phyloP scores from a whole-genome alignment of 1,284 basidiomycete species.

The Fistulinella cinereoalba region DNA sequence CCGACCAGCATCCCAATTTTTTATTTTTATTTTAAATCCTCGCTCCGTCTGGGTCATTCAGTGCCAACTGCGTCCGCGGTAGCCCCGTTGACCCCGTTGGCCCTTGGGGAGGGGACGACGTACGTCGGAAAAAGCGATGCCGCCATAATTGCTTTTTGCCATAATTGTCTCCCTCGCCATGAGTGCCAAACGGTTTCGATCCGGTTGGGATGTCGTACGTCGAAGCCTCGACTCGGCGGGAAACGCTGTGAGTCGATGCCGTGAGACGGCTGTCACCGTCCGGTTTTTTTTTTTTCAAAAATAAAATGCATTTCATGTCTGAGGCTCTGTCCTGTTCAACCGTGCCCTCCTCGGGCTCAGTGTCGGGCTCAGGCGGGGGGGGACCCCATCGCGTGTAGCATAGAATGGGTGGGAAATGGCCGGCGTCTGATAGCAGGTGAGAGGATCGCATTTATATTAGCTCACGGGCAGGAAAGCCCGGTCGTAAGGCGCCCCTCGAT shows the following conservation, averaged over 20 bases:
- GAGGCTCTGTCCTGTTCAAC: too few relatives aligned
- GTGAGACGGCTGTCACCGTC: conserved; percentile 12
- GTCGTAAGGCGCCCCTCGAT: conserved; percentile 2
- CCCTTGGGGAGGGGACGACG: too few relatives aligned
- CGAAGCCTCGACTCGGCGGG: conserved; percentile 2
- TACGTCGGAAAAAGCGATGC: too few relatives aligned
- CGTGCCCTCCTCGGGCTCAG: not conserved
- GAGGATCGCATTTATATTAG: conserved; percentile 3
- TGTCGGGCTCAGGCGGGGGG: too few relatives aligned
- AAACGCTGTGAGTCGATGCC: conserved; percentile 12
- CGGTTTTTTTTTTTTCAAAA: not conserved
- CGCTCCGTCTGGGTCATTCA: too few relatives aligned
- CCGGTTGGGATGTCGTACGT: not conserved
- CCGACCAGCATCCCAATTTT: too few relatives aligned
- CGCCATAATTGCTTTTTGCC: conserved; percentile 25
- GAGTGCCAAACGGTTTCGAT: conserved; percentile 12
- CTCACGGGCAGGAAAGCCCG: not conserved
- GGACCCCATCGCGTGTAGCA: too few relatives aligned
- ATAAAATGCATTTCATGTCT: too few relatives aligned
- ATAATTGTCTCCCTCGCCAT: conserved; percentile 18
- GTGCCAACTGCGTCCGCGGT: too few relatives aligned
- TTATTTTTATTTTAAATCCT: too few relatives aligned
- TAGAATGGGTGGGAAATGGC: too few relatives aligned
- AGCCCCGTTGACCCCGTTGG: too few relatives aligned
- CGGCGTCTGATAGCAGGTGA: conserved; percentile 8